Evolutionary conservation across 306 rosid genomes (phyloP).

Genomic region (Ammopiptanthus mongolicus): DNA sequence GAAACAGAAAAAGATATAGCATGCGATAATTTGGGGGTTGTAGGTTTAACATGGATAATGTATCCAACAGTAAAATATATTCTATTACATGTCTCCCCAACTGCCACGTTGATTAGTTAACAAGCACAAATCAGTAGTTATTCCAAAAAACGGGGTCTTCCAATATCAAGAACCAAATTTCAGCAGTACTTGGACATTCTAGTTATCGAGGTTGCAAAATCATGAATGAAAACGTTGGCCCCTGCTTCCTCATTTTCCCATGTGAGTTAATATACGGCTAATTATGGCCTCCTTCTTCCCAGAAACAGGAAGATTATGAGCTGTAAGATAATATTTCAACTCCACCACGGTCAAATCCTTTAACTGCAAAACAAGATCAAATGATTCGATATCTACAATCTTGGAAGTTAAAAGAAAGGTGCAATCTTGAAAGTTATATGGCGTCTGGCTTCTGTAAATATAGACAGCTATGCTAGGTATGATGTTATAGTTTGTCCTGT

Average conservation of each 20-base stretch:
- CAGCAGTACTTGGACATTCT: neutral
- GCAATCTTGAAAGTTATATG: neutral
- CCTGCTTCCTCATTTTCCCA: conserved; percentile 56
- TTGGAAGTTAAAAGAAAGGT: neutral
- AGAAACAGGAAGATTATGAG: conserved; percentile 74
- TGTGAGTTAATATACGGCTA: conserved; percentile 70
- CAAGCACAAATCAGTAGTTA: neutral
- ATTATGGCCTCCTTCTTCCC: conserved; percentile 85
- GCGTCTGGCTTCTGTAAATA: neutral
- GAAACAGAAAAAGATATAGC: too few species aligned
- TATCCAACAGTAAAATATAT: neutral
- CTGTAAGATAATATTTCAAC: conserved; percentile 66
- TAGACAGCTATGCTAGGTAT: neutral
- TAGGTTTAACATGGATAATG: neutral
- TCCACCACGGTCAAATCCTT: conserved; percentile 78
- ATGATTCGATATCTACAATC: conserved; percentile 1
- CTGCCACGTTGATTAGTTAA: neutral
- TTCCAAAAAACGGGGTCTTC: neutral
- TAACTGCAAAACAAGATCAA: conserved; percentile 56
- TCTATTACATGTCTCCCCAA: neutral
- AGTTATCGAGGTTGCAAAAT: conserved; percentile 13
- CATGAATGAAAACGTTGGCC: neutral
- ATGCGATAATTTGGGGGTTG: too few species aligned
- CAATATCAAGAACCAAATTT: neutral
- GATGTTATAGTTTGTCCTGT: neutral